Base-by-base conservation (phyloP, 768 basidiomycete genomes). In the Boletellus emodensis region DNA sequence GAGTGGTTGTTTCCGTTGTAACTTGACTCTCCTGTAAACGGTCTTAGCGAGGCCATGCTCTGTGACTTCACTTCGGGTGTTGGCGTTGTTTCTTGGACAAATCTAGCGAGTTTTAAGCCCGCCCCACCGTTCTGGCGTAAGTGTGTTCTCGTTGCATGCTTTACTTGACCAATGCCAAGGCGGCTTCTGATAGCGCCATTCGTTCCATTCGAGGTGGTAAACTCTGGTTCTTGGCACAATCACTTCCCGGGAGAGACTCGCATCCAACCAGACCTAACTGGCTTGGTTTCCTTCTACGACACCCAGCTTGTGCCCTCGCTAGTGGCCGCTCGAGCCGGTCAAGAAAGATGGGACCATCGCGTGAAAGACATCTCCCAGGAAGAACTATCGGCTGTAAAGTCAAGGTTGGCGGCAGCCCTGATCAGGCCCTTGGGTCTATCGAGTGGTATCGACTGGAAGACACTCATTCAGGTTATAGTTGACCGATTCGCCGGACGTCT, bases 381-480 rank as follows among this genome's bases (percentile, higher is more conserved):
- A 15, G 56, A 58, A 32, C 17, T 43, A 9, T 20, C 28, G 6
- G 40, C 11, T 3, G 32, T 48, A 15, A 55, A 14, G 36, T 38
- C 33, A 9, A 37, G 35, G 12, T 40, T 58, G 13, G 33, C 10
- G 14, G 47, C 55, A 12, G 41, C 22, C n/a, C 22, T 55, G 22
- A 18, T n/a, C 26, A 10, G 40, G 18, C 38, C 53, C 17, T 38
- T 20, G 8, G 35, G 28, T 6, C 48, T 40, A 11, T 47, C 49
- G 1, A 74, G 69, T 40, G 66, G 66, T 0, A 50, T 77, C 4
- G 75, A 78, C 54, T 78, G 78, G 77, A 57, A 60, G 24, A 64
- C 66, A 5, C 60, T 76, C 35, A 55, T 68, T 15, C 62, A 66
- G 12, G 65, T 70, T 18, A 60, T 77, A 24, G 61, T 67, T 6